Evolutionary conservation across 345 rosid genomes (phyloP), one percentile per base, ranked within the genome.

Genomic region (Mangifera indica): DNA sequence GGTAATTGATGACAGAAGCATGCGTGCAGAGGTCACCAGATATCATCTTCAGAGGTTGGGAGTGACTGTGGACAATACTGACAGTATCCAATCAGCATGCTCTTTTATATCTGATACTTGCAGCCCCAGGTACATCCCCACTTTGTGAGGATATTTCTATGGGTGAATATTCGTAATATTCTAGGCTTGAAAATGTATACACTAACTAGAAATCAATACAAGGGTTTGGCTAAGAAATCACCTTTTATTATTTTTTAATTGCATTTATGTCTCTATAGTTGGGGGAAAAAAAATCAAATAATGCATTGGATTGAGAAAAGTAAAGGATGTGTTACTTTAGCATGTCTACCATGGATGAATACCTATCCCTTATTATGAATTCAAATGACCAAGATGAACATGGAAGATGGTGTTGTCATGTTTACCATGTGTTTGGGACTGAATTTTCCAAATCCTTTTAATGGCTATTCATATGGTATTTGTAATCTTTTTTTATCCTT

Each of bases 21-120:
- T 88, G 46, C 91, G 97, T 57, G 90, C 93, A 10, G 98, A 88
- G 87, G 96, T 91, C 52, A 84, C 96, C 2, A 61, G 82, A 55
- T 92, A 92, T 72, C 97, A 89, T 83, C 89, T 95, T 34, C 73
- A 66, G 75, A 88, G 98, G 70, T 71, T 95, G 81, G 95, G 91
- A 49, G 80, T 95, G 77, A 62, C 80, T 34, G 91, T 78, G 67
- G 72, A 84, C 13, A 70, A 73, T 59, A 78, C 77, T 77, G 76
- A 83, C 56, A 81, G 79, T 72, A 72, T 89, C 57, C 70, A 77
- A 74, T 73, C 81, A n/a, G 88, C 86, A 74, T 77, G 77, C 72
- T 59, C 81, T 37, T 60, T 58, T 73, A 72, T 82, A 48, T 79
- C 87, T 29, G 75, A 76, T 78, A 73, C 73, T 59, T 17, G 29